phyloP scores from a whole-genome alignment of 257 asterid species.

The Cordia subcordata region DNA sequence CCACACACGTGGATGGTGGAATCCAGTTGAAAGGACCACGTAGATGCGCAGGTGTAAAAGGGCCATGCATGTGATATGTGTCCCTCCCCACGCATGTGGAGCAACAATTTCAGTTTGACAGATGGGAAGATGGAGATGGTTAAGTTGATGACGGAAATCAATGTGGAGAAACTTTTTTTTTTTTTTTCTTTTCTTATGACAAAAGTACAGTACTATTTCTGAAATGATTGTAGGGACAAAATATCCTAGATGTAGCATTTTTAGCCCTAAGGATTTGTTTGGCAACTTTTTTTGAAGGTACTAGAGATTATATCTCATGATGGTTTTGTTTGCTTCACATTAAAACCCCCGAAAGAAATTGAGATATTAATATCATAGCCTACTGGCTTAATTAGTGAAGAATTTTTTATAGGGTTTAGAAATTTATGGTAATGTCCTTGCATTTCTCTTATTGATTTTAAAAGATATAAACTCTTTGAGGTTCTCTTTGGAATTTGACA shows the following conservation, averaged over 20 bases:
- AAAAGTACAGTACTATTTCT: slow-evolving; percentile 1
- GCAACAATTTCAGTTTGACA: neutral
- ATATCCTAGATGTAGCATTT: neutral
- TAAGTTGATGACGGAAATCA: neutral
- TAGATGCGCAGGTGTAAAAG: neutral
- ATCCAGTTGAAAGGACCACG: slow-evolving; percentile 8
- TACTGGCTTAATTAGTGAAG: too few species aligned
- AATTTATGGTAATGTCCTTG: too few species aligned
- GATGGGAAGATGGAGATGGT: neutral
- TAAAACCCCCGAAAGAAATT: too few species aligned
- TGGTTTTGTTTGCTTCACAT: too few species aligned
- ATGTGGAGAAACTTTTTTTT: neutral
- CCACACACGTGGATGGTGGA: slow-evolving; percentile 1
- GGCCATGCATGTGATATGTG: slow-evolving; percentile 16
- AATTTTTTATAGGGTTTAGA: too few species aligned
- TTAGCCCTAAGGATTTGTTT: neutral
- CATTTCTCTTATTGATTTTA: too few species aligned
- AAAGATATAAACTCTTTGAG: too few species aligned
- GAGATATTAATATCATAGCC: too few species aligned
- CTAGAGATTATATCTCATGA: too few species aligned
- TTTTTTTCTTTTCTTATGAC: too few species aligned
- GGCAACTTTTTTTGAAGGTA: neutral
- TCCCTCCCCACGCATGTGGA: neutral
- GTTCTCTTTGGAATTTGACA: too few species aligned
- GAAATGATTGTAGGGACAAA: slow-evolving; percentile 2